phyloP scores from a whole-genome alignment of 78 protist genomes.

The Dictyostelium firmibasis region DNA sequence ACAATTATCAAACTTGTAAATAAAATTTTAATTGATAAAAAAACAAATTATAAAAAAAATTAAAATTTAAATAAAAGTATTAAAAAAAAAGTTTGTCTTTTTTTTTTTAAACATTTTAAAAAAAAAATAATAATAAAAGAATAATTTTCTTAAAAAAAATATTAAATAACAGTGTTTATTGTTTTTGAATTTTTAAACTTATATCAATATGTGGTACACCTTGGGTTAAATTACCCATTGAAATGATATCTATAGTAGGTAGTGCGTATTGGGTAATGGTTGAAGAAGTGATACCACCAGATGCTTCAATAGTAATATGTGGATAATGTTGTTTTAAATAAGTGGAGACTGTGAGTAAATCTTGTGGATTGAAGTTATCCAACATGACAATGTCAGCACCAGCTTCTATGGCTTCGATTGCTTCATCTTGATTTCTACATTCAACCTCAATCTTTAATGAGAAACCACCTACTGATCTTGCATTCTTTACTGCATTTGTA shows the following conservation, averaged over 20 bases:
- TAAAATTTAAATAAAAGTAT: no score
- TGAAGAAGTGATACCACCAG: constrained; percentile 93
- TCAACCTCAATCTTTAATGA: constrained; percentile 95
- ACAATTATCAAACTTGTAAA: not conserved
- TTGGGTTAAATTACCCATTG: constrained; percentile 89
- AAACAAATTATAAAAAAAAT: no score
- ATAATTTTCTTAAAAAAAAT: not conserved
- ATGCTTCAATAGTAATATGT: constrained; percentile 89
- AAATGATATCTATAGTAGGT: constrained; percentile 87
- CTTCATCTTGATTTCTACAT: constrained; percentile 85
- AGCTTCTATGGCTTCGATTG: constrained; percentile 81
- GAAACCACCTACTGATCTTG: constrained; percentile 91
- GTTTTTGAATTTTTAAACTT: constrained; percentile 88
- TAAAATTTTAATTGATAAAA: no score
- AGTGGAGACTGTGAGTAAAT: not conserved
- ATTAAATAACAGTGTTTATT: not conserved
- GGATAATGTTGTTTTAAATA: constrained; percentile 81
- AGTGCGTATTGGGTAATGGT: constrained; percentile 71
- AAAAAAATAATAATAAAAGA: not conserved
- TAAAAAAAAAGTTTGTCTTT: not conserved
- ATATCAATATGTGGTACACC: constrained; percentile 90
- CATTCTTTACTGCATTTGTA: constrained; percentile 86
- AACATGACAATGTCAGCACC: constrained; percentile 97
- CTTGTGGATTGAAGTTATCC: constrained; percentile 88
- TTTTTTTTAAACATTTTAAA: not conserved